Conservation (phyloP, 2,329 filamentous ascomycete genomes). For the Zymoseptoria pseudotritici region DNA sequence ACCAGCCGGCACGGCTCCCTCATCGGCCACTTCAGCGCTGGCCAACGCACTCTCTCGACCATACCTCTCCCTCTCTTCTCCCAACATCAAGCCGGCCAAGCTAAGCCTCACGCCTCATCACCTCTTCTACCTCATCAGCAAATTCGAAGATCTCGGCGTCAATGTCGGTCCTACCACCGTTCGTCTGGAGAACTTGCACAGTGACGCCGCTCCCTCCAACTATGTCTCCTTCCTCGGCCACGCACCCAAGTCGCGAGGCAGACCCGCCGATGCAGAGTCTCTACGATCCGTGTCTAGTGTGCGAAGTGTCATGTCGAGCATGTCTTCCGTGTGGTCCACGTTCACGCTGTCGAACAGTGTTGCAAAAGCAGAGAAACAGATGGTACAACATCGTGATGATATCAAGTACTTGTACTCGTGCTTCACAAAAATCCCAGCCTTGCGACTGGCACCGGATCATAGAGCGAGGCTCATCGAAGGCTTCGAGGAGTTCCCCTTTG, state of each 20-base stretch:
- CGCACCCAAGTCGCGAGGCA: constrained; percentile 70
- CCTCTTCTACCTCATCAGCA: constrained; percentile 89
- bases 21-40: constrained; percentile 64
- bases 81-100: constrained; percentile 80
- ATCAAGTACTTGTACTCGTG: constrained; percentile 95
- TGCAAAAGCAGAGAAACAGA: constrained; percentile 82
- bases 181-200: constrained; percentile 86
- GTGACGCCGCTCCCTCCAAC: constrained; percentile 75
- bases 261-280: constrained; percentile 76
- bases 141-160: constrained; percentile 88
- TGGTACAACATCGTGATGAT: constrained; percentile 75
- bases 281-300: constrained; percentile 95
- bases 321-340: constrained; percentile 87
- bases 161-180: constrained; percentile 94
- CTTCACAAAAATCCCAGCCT: constrained; percentile 94
- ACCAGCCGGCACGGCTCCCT: constrained; percentile 52
- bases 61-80: constrained; percentile 74
- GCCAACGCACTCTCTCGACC: constrained; percentile 83
- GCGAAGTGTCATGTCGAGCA: constrained; percentile 92
- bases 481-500: constrained; percentile 96
- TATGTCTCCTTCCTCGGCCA: constrained; percentile 94
- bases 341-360: constrained; percentile 75
- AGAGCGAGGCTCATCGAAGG: constrained; percentile 82
- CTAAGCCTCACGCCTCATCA: constrained; percentile 91
- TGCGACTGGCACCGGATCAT: constrained; percentile 86